Base-by-base conservation (phyloP, 768 basidiomycete genomes). In the Asterophora lycoperdoides region DNA sequence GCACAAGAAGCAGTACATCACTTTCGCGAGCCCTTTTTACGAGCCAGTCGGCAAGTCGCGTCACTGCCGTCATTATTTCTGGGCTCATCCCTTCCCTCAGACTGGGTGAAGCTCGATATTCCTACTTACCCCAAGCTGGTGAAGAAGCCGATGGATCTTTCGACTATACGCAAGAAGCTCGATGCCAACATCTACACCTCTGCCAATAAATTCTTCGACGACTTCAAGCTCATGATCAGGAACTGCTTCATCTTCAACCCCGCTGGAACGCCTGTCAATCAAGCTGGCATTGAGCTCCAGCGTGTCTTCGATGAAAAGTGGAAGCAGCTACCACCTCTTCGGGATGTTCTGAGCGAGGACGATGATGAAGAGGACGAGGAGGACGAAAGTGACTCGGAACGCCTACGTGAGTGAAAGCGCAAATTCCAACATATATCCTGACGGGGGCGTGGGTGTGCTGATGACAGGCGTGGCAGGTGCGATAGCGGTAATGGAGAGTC, bases 201-300 rank as follows among this genome's bases (percentile, higher is more conserved):
- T n/a, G 85, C 89, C 2, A 72, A 80, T 41, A 83, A 85, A 61
- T 93, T 98, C 64, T 84, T 86, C 55, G 81, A 84, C 26, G 96
- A 99, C 68, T 89, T 98, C 73, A 89, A 86, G 67, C 73, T 95
- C 53, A 93, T 98, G 88, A 86, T 97, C 60, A 79, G 84, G 41
- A 99, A 99, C 65, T 97, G 94, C 64, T 86, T 88, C 64, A 69
- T 77, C 2, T 99, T 94, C 75, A 98, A 99, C 58, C 93, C 93
- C 6, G 75, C 82, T 18, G 88, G 87, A 28, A 90, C 92, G 7
- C 80, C 81, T 26, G 95, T 98, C 48, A 86, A 93, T 60, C 78
- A 83, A 43, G 88, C 92, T 15, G 96, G 93, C 6, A 77, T 82
- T 39, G 83, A 91, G 41, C 71, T 98, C n/a, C 82, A 93, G 64